Percentiles rank a stretch among this genome's conserved stretches.
Conservation (phyloP, 306 rosid genomes). For the Senna tora region DNA sequence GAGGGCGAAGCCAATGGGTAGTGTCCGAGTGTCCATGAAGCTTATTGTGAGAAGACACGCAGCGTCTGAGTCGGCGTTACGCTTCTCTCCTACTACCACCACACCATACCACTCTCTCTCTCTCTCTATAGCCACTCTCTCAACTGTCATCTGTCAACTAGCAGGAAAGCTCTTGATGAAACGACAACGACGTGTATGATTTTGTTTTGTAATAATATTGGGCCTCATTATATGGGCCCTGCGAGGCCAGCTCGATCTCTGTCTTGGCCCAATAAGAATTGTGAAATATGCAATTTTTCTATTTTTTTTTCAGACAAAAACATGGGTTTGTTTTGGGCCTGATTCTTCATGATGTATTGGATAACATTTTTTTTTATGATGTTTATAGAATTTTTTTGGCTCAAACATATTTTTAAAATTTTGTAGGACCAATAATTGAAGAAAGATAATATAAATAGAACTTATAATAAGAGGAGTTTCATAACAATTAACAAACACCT, state of each 20-base stretch:
- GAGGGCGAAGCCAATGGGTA: conserved; percentile 17
- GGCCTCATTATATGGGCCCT: neutral
- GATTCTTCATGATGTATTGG: too few relatives aligned
- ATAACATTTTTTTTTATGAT: too few relatives aligned
- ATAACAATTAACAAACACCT: too few relatives aligned
- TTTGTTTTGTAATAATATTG: neutral
- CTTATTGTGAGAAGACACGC: neutral
- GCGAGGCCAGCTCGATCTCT: neutral
- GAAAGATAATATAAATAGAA: too few relatives aligned
- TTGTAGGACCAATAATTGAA: too few relatives aligned
- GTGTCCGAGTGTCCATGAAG: conserved; percentile 24
- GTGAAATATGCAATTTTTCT: neutral
- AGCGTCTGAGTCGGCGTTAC: neutral
- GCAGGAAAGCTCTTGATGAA: neutral
- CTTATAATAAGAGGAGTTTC: too few relatives aligned
- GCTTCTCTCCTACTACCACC: neutral
- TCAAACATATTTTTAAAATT: too few relatives aligned
- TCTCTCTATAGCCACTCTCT: too few relatives aligned
- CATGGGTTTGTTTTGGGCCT: too few relatives aligned
- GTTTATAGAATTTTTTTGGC: too few relatives aligned
- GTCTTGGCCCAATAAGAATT: neutral
- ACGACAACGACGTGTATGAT: neutral
- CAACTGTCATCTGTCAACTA: neutral
- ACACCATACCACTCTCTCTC: too few relatives aligned
- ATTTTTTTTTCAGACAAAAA: too few relatives aligned